Percentiles rank a stretch among this genome's conserved stretches.
Conservation (phyloP, 2,329 filamentous ascomycete genomes). For the Fragosphaeria purpurea region DNA sequence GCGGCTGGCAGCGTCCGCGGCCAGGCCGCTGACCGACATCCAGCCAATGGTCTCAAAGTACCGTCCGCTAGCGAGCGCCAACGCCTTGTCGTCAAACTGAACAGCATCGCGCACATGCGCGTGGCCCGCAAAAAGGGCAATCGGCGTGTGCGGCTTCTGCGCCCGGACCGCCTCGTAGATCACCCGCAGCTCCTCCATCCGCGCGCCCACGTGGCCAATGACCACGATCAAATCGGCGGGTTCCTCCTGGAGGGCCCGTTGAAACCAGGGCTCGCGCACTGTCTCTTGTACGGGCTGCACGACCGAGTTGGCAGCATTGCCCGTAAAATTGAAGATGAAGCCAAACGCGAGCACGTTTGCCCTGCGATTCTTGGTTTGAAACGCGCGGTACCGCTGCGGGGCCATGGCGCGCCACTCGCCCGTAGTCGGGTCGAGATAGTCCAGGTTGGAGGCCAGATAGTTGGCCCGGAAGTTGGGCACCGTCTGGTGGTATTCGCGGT, state of each 20-base stretch:
- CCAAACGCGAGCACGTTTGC: conserved; percentile 81
- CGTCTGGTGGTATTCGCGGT: conserved; percentile 67
- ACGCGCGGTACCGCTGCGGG: conserved; percentile 66
- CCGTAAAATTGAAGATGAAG: conserved; percentile 88
- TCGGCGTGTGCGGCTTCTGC: conserved; percentile 69
- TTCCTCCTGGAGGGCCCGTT: conserved; percentile 71
- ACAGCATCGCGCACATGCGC: conserved; percentile 79
- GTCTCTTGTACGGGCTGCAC: conserved; percentile 73
- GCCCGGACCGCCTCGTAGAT: conserved; percentile 72
- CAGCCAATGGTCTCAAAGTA: conserved; percentile 96
- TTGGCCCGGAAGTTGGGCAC: conserved; percentile 71
- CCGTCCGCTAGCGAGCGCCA: conserved; percentile 74
- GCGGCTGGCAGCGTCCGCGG: not conserved
- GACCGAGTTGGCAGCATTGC: conserved; percentile 82
- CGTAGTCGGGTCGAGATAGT: conserved; percentile 63
- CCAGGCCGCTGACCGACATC: conserved; percentile 67
- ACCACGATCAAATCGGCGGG: conserved; percentile 74
- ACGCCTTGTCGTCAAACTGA: conserved; percentile 66
- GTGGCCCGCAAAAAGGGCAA: conserved; percentile 88
- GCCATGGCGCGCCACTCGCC: conserved; percentile 67
- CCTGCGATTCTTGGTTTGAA: conserved; percentile 82
- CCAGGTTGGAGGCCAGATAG: conserved; percentile 87
- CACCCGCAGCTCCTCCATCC: conserved; percentile 66
- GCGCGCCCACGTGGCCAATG: conserved; percentile 72
- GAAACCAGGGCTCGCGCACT: conserved; percentile 80